phyloP scores from a whole-genome alignment of 129 eudicot species.

The Glebionis coronaria region DNA sequence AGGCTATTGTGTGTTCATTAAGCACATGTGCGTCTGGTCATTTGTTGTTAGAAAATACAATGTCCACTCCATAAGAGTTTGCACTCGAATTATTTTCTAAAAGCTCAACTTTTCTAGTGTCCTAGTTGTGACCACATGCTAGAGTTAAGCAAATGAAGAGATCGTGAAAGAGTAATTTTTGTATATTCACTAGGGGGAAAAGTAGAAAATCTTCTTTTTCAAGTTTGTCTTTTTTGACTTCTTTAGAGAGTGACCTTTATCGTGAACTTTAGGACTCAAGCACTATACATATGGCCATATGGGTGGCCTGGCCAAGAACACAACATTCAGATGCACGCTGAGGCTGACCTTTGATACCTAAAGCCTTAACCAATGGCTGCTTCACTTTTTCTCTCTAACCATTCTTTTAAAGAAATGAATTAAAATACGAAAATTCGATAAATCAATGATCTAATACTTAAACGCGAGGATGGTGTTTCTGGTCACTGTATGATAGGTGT shows the following conservation, averaged over 20 bases:
- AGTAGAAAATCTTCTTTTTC: constrained; percentile 33
- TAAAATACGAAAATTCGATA: background rate
- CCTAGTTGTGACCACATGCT: constrained; percentile 19
- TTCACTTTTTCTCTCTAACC: constrained; percentile 10
- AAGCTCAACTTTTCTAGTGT: background rate
- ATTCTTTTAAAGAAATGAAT: no score
- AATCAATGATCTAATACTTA: background rate
- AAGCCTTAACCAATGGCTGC: constrained; percentile 24
- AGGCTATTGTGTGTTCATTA: no score
- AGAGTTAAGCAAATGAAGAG: constrained; percentile 23
- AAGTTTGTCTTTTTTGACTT: constrained; percentile 36
- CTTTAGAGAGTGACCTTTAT: constrained; percentile 41
- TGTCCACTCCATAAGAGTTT: background rate
- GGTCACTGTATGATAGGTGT: background rate
- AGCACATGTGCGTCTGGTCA: no score
- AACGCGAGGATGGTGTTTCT: background rate
- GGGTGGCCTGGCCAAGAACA: constrained; percentile 16
- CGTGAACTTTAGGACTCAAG: constrained; percentile 39
- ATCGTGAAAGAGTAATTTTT: constrained; percentile 23
- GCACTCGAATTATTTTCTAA: background rate
- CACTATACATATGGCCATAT: constrained; percentile 30
- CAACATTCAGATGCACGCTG: constrained; percentile 35
- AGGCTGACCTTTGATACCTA: constrained; percentile 32
- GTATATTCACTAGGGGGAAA: constrained; percentile 28
- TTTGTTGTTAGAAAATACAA: no score